phyloP scores from a whole-genome alignment of 768 basidiomycete genomes.

The Auriscalpium orientale region DNA sequence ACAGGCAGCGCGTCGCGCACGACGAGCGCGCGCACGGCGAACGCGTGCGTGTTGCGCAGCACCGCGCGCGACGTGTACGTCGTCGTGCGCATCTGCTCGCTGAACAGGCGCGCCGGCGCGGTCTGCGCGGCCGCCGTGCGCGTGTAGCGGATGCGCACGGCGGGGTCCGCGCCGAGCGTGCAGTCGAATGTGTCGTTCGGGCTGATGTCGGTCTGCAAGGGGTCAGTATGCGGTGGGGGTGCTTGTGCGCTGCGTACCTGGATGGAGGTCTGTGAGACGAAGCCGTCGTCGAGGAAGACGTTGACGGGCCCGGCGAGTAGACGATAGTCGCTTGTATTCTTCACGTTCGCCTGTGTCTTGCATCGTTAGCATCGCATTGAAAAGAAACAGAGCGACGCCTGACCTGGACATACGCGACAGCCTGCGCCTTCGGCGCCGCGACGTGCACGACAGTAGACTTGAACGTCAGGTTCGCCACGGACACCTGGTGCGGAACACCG shows the following conservation, averaged over 20 bases:
- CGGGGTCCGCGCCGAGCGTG: slow-evolving; percentile 38
- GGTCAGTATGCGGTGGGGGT: background rate
- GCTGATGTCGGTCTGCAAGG: slow-evolving; percentile 30
- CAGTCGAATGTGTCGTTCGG: slow-evolving; percentile 46
- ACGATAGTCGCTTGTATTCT: slow-evolving; percentile 51
- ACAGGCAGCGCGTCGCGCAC: slow-evolving; percentile 28
- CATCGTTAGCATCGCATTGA: background rate
- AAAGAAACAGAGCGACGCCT: slow-evolving; percentile 26
- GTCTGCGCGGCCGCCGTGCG: slow-evolving; percentile 31
- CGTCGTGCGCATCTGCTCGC: slow-evolving; percentile 21
- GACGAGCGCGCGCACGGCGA: background rate
- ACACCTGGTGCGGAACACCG: slow-evolving; percentile 45
- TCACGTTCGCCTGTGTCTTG: slow-evolving; percentile 35
- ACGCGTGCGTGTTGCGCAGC: background rate
- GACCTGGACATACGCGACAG: slow-evolving; percentile 35
- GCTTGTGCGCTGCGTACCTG: slow-evolving; percentile 10
- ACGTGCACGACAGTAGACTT: slow-evolving; percentile 39
- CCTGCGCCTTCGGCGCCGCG: slow-evolving; percentile 40
- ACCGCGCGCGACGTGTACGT: background rate
- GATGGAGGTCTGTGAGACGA: slow-evolving; percentile 47
- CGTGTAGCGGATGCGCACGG: slow-evolving; percentile 30
- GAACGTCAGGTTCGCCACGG: slow-evolving; percentile 42
- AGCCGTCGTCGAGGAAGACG: slow-evolving; percentile 50
- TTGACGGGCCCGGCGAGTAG: slow-evolving; percentile 46
- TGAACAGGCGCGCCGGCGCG: slow-evolving; percentile 33